phyloP scores from a whole-genome alignment of 2,329 filamentous ascomycete species.

The Hymenoscyphus albidus region DNA sequence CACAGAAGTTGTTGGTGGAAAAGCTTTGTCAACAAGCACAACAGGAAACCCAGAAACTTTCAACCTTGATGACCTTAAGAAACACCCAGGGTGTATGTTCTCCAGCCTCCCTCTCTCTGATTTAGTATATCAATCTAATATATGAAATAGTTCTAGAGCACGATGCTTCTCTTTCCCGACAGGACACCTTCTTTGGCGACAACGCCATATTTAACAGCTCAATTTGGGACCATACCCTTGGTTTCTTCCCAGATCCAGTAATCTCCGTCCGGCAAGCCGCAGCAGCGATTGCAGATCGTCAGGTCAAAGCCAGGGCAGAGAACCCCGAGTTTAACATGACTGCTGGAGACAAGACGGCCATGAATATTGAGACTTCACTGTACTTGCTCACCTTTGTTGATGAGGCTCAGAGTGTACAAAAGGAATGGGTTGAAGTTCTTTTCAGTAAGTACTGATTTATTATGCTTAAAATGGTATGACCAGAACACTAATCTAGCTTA shows the following conservation, averaged over 20 bases:
- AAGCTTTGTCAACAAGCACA: constrained; percentile 10
- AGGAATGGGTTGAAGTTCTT: constrained; percentile 9
- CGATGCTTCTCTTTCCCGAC: constrained; percentile 13
- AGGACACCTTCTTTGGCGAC: constrained; percentile 16
- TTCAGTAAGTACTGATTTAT: constrained; percentile 10
- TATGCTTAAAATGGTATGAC: not conserved
- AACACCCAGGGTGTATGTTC: constrained; percentile 11
- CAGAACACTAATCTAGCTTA: not conserved
- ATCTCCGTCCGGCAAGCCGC: constrained; percentile 6
- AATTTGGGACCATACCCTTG: constrained; percentile 11
- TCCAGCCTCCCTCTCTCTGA: not conserved
- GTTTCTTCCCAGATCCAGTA: constrained; percentile 3
- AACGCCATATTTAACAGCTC: constrained; percentile 15
- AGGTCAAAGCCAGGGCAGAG: not conserved
- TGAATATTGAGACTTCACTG: constrained; percentile 10
- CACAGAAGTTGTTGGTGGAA: constrained; percentile 9
- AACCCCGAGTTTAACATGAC: constrained; percentile 13
- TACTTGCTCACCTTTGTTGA: constrained; percentile 12
- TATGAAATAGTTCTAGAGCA: constrained; percentile 15
- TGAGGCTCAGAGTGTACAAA: constrained; percentile 5
- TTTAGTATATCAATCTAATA: not conserved
- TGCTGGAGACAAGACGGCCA: not conserved
- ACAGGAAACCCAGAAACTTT: constrained; percentile 11
- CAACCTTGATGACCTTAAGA: constrained; percentile 15
- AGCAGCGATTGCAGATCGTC: constrained; percentile 4